Percentiles rank a stretch among this genome's conserved stretches.
phyloP scores from a whole-genome alignment of 2,329 filamentous ascomycete species.

The Proliferodiscus dingleyae region DNA sequence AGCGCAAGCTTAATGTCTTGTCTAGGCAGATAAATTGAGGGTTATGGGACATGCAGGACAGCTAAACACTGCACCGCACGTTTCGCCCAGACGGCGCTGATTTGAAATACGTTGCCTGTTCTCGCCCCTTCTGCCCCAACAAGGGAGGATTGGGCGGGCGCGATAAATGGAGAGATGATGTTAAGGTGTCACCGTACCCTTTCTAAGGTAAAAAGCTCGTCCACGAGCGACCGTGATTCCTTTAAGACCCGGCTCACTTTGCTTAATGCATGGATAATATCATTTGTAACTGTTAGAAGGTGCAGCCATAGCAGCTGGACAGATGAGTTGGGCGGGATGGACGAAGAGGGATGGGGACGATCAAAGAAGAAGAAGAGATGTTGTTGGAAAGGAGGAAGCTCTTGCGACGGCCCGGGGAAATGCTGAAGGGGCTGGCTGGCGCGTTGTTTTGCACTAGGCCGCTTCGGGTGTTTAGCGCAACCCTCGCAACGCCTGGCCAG shows the following conservation, averaged over 20 bases:
- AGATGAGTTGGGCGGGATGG: constrained; percentile 4
- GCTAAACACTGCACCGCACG: background rate
- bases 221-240: constrained; percentile 14
- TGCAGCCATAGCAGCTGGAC: constrained; percentile 24
- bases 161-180: constrained; percentile 21
- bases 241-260: constrained; percentile 23
- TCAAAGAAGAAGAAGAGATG: constrained; percentile 3
- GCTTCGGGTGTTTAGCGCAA: too few relatives aligned
- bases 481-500: background rate
- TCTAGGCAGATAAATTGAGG: constrained; percentile 18
- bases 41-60: background rate
- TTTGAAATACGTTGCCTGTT: background rate
- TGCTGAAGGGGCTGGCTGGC: constrained; percentile 2
- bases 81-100: background rate
- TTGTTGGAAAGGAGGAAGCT: constrained; percentile 10
- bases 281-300: constrained; percentile 29
- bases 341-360: background rate
- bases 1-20: constrained; percentile 21
- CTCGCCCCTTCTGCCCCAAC: constrained; percentile 10
- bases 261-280: constrained; percentile 32
- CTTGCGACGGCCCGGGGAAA: constrained; percentile 7
- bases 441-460: background rate
- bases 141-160: constrained; percentile 15
- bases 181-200: constrained; percentile 34
- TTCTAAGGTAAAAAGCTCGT: constrained; percentile 20